These are phyloP conservation scores for Gliomastix tumulicola DNA, from an alignment of 2,329 filamentous ascomycete species.

Conservation along the genomic window DNA sequence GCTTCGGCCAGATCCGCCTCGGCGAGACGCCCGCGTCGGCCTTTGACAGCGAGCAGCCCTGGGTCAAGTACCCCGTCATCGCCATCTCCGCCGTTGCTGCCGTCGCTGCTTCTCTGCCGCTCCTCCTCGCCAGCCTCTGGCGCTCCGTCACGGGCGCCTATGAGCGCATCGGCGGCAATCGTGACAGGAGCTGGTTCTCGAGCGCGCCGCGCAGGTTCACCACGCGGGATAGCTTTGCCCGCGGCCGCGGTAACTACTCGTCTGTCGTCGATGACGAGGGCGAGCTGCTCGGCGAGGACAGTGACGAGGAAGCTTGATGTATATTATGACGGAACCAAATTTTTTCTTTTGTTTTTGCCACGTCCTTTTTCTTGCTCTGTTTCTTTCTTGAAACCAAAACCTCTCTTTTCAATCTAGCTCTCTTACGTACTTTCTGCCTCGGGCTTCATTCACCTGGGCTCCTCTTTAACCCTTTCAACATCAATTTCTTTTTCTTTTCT, in stretches of 20 bases:
- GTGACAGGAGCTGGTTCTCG: constrained; percentile 42
- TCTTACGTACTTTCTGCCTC: no score
- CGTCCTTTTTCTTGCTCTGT: neutral
- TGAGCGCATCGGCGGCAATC: constrained; percentile 33
- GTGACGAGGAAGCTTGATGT: constrained; percentile 77
- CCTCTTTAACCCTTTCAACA: no score
- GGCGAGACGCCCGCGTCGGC: constrained; percentile 55
- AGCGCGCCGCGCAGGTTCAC: constrained; percentile 68
- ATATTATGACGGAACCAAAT: neutral
- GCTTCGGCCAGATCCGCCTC: constrained; percentile 87
- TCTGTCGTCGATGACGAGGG: constrained; percentile 90
- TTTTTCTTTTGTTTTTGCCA: neutral
- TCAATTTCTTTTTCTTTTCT: no score
- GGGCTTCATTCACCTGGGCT: no score
- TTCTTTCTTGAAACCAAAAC: no score
- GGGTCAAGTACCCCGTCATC: constrained; percentile 78
- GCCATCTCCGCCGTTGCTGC: constrained; percentile 59
- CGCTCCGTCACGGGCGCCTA: constrained; percentile 49
- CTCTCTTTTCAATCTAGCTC: no score
- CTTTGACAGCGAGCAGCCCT: constrained; percentile 65
- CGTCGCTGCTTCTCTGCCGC: constrained; percentile 55
- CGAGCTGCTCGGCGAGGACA: constrained; percentile 86
- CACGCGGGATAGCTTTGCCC: constrained; percentile 81
- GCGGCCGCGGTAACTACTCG: constrained; percentile 80
- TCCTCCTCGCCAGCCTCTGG: constrained; percentile 69